phyloP scores from a whole-genome alignment of 208 protist genomes.

The Strigomonas culicis region DNA sequence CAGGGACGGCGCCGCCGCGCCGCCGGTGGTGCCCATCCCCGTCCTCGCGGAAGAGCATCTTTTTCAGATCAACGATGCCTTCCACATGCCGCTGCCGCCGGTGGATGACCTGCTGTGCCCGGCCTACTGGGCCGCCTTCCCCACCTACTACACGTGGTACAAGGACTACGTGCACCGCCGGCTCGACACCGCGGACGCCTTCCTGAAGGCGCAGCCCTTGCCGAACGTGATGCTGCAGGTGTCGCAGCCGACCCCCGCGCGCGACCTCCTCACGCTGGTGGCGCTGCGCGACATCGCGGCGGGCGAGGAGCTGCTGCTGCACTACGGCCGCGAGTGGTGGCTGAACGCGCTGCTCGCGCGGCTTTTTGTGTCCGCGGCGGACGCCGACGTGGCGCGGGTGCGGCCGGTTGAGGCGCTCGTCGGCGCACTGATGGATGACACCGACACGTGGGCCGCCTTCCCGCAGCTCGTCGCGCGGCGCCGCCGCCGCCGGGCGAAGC shows the following conservation, averaged over 20 bases:
- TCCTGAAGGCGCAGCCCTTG: too few relatives aligned
- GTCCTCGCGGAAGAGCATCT: conserved; percentile 71
- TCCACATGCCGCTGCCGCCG: conserved; percentile 63
- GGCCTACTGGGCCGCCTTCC: conserved; percentile 78
- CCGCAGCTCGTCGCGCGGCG: conserved; percentile 29
- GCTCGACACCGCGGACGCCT: conserved; percentile 9
- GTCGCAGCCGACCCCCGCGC: too few relatives aligned
- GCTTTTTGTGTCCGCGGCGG: conserved; percentile 42
- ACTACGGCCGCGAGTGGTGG: conserved; percentile 90
- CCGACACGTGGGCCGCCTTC: conserved; percentile 54
- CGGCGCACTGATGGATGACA: conserved; percentile 19
- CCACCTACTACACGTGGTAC: conserved; percentile 19
- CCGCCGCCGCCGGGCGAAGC: not conserved
- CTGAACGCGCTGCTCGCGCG: conserved; percentile 56
- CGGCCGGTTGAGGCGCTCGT: conserved; percentile 71
- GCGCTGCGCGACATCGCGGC: conserved; percentile 55
- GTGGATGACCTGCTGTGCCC: conserved; percentile 53
- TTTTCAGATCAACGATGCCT: conserved; percentile 84
- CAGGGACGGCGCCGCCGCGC: not conserved
- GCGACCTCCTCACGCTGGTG: conserved; percentile 50
- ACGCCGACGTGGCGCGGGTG: conserved; percentile 39
- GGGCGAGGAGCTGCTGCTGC: conserved; percentile 76
- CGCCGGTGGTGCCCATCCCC: conserved; percentile 6
- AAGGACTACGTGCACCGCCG: conserved; percentile 32
- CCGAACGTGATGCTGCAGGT: too few relatives aligned